Base-by-base conservation (phyloP, 2,329 filamentous ascomycete genomes). In the Colletotrichum sp. region DNA sequence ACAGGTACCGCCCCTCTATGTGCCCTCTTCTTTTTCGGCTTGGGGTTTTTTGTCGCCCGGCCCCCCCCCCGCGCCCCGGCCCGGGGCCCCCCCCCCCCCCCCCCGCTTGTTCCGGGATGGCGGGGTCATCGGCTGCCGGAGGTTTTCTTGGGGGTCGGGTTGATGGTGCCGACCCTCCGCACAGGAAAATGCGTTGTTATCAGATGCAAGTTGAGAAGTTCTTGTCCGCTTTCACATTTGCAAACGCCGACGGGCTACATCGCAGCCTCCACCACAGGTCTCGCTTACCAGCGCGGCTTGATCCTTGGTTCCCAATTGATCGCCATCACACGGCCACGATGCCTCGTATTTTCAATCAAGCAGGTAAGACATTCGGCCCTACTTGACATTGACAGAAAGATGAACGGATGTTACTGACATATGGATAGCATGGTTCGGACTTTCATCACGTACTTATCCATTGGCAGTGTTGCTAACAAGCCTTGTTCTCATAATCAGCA, bases 401-500 rank as follows among this genome's bases (percentile, higher is more conserved):
- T 70, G 66, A 52, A 44, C 16, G 39, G 15, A n/a, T 8, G 0
- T 27, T 3, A 39, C 32, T 59, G 15, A 68, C 39, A 30, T 61
- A 32, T 12, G 22, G 4, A 15, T 28, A 55, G 48, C 57, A 22
- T 63, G 68, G 57, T 63, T 61, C 28, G 55, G 22, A 30, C 8
- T 15, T 8, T 8, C 16, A 32, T 22, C 11, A 11, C 13, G 19
- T 16, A 36, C 27, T 16, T 5, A 27, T 22, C 16, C n/a, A 3
- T 4, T 2, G 8, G 32, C 22, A 7, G 13, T 9, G 39, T 15
- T 48, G 39, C 67, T 74, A n/a, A 71, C 27, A 9, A 57, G 30
- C 34, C 22, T 6, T 27, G 19, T 8, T 28, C 32, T 7, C 15
- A 5, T 34, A 30, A 65, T 9, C 39, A 85, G 84, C 77, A 83